These are phyloP conservation scores for Cerrena zonata DNA, from an alignment of 1,284 basidiomycete genomes.

Conservation along the genomic window DNA sequence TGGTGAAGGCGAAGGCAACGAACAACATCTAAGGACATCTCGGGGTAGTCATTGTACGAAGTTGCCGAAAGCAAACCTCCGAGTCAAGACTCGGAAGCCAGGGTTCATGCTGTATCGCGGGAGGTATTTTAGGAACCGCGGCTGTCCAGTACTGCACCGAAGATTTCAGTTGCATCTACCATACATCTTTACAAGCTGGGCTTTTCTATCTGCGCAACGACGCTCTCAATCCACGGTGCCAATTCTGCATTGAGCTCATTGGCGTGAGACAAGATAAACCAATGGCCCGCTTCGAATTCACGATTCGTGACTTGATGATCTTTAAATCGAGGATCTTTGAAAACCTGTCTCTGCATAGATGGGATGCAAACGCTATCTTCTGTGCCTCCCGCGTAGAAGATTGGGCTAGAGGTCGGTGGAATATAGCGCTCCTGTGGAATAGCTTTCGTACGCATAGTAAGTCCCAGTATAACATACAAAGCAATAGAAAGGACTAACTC, in stretches of 20 bases:
- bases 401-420: slow-evolving; percentile 25
- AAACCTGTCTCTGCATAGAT: slow-evolving; percentile 9
- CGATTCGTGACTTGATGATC: slow-evolving; percentile 26
- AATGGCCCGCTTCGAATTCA: slow-evolving; percentile 26
- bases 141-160: too few species aligned
- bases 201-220: slow-evolving; percentile 17
- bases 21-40: background rate
- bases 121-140: background rate
- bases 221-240: slow-evolving; percentile 62
- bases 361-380: slow-evolving; percentile 25
- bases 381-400: slow-evolving; percentile 28
- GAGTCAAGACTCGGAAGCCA: too few species aligned
- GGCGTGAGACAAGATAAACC: slow-evolving; percentile 22
- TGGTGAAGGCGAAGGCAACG: background rate
- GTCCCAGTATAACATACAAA: background rate
- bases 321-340: slow-evolving; percentile 12
- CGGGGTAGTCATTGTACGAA: background rate
- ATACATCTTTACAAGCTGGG: background rate
- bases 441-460: too few species aligned
- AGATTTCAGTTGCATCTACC: too few species aligned
- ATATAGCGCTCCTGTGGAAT: slow-evolving; percentile 21
- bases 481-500: slow-evolving; percentile 12
- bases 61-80: too few species aligned
- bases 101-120: too few species aligned
- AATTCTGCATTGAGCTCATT: slow-evolving; percentile 51